Conservation (phyloP, 106 monocot genomes). For the Iris macrosiphon region DNA sequence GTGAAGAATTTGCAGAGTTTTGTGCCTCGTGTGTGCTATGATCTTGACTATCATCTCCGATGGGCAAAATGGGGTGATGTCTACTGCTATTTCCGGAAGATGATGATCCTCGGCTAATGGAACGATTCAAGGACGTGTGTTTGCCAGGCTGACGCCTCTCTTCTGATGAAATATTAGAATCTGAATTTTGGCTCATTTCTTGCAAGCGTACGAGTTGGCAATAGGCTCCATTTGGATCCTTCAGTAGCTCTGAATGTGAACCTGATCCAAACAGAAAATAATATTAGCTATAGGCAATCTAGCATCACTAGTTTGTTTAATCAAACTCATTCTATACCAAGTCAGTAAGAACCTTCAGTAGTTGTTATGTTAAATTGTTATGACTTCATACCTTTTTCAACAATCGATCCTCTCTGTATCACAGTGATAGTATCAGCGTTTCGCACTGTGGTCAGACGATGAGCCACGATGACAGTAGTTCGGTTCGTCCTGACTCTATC, state of each 20-base stretch:
- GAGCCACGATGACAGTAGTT: constrained; percentile 24
- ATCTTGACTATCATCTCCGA: constrained; percentile 7
- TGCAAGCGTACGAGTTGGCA: constrained; percentile 18
- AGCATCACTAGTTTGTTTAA: too few relatives aligned
- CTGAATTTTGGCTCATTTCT: constrained; percentile 7
- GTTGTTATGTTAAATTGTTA: background rate
- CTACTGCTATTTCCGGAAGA: constrained; percentile 8
- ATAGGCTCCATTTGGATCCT: constrained; percentile 25
- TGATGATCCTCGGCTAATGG: constrained; percentile 24
- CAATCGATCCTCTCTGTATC: constrained; percentile 11
- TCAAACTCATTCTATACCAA: too few relatives aligned
- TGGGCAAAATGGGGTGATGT: constrained; percentile 10
- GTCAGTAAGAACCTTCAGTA: too few relatives aligned
- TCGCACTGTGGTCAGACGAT: constrained; percentile 21
- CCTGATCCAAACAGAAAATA: constrained; percentile 8
- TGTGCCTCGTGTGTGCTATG: background rate
- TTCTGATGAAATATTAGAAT: background rate
- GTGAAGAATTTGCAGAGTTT: background rate
- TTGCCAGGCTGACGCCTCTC: background rate
- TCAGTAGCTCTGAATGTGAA: constrained; percentile 11
- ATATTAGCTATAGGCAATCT: too few relatives aligned
- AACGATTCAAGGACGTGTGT: background rate
- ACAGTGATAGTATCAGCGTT: constrained; percentile 18
- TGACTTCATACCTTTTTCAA: constrained; percentile 17
- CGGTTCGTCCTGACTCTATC: constrained; percentile 14